phyloP scores from a whole-genome alignment of 148 eudicot genomes.

The Bassia scoparia region DNA sequence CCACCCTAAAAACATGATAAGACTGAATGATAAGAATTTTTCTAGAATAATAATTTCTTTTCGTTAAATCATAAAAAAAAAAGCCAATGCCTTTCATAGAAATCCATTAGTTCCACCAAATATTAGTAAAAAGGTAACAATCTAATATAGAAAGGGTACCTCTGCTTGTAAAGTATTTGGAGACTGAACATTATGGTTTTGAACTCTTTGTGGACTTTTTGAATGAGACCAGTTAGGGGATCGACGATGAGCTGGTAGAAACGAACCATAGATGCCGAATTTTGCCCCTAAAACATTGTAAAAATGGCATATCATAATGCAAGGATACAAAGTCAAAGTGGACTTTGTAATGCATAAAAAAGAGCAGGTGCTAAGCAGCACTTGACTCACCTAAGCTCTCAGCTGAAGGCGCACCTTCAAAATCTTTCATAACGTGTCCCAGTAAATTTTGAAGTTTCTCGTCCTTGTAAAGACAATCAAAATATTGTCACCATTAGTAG shows the following conservation, averaged over 20 bases:
- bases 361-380: slow-evolving; percentile 9
- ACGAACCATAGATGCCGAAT: slow-evolving; percentile 92
- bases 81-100: not conserved
- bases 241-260: slow-evolving; percentile 74
- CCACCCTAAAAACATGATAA: slow-evolving; percentile 48
- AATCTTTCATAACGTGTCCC: slow-evolving; percentile 94
- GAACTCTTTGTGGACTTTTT: slow-evolving; percentile 55
- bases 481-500: not conserved
- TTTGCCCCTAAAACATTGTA: slow-evolving; percentile 64
- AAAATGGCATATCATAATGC: slow-evolving; percentile 33
- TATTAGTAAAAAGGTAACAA: not conserved
- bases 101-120: not conserved
- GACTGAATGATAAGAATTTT: slow-evolving; percentile 10
- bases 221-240: slow-evolving; percentile 62
- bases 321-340: slow-evolving; percentile 17
- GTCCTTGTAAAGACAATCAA: slow-evolving; percentile 49
- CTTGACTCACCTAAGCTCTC: slow-evolving; percentile 87
- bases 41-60: not conserved
- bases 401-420: slow-evolving; percentile 93
- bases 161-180: slow-evolving; percentile 52
- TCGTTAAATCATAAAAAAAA: not conserved
- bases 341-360: slow-evolving; percentile 13
- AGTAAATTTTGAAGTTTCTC: slow-evolving; percentile 85
- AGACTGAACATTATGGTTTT: slow-evolving; percentile 40
- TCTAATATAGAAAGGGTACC: slow-evolving; percentile 40